A percentile compares a stretch with the other conserved stretches of the same genome.
These are phyloP conservation scores for Salisapilia sapeloensis DNA, from an alignment of 352 stramenopile species.

Conservation along the genomic window DNA sequence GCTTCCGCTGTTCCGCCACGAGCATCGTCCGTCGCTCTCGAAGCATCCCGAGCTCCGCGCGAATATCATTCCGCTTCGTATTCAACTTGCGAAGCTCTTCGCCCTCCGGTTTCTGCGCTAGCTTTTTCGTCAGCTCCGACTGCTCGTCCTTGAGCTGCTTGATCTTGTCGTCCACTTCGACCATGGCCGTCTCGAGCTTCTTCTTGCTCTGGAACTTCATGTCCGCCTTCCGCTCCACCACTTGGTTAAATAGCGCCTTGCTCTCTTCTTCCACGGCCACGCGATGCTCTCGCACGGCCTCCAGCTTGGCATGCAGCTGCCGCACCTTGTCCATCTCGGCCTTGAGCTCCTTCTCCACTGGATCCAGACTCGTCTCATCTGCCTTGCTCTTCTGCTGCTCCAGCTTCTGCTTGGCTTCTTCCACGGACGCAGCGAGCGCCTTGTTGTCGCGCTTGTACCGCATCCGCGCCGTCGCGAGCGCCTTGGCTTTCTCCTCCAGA, in stretches of 20 bases:
- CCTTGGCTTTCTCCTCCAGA: constrained; percentile 78
- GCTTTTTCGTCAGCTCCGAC: constrained; percentile 49
- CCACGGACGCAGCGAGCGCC: constrained; percentile 41
- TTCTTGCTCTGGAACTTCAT: constrained; percentile 82
- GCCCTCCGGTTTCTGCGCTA: constrained; percentile 54
- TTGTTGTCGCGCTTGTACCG: constrained; percentile 84
- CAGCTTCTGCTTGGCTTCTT: constrained; percentile 69
- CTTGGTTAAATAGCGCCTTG: constrained; percentile 80
- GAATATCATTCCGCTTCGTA: constrained; percentile 65
- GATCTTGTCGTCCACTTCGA: constrained; percentile 68
- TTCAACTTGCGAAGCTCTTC: constrained; percentile 73
- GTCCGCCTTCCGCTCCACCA: constrained; percentile 81
- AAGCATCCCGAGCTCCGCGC: constrained; percentile 65
- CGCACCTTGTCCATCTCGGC: constrained; percentile 76
- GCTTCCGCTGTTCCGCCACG: constrained; percentile 63
- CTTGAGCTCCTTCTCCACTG: constrained; percentile 66
- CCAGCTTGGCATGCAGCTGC: constrained; percentile 66
- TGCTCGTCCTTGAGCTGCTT: constrained; percentile 71
- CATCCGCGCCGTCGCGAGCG: constrained; percentile 70
- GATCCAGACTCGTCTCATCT: constrained; percentile 51
- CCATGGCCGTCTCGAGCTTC: constrained; percentile 71
- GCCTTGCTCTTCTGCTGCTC: constrained; percentile 68
- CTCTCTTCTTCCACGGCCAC: constrained; percentile 77
- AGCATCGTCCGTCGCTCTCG: constrained; percentile 72
- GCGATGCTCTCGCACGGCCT: constrained; percentile 71